Percentiles rank a stretch among this genome's conserved stretches.
phyloP scores from a whole-genome alignment of 768 basidiomycete species.

The Chlorophyllum brunneum region DNA sequence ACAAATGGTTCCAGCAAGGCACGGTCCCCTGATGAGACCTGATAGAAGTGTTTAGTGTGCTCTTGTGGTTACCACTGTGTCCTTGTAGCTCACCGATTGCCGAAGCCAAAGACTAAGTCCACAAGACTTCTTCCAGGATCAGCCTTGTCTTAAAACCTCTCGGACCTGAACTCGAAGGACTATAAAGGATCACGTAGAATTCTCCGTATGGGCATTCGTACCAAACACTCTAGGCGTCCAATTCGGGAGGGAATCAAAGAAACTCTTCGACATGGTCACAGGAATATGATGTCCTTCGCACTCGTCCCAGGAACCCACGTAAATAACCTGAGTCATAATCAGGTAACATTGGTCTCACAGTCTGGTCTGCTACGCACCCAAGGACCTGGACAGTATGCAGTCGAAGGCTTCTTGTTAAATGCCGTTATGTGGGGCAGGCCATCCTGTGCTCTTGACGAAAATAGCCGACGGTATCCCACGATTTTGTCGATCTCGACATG shows the following conservation, averaged over 20 bases:
- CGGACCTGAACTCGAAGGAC: not conserved
- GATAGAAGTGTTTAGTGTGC: not conserved
- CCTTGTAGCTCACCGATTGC: not conserved
- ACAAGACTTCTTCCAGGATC: not conserved
- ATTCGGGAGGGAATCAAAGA: not conserved
- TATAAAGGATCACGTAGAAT: not conserved
- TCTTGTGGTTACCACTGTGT: not conserved
- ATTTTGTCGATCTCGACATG: not conserved
- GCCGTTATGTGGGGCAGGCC: not conserved
- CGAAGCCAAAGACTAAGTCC: not conserved
- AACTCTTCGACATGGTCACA: not conserved
- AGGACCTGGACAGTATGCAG: not conserved
- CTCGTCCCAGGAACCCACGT: not conserved
- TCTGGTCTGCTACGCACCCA: not conserved
- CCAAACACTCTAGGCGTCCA: not conserved
- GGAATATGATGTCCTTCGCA: not conserved
- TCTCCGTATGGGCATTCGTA: not conserved
- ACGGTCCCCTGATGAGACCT: no score
- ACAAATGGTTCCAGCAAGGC: no score
- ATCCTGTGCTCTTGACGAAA: not conserved
- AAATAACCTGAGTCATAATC: no score
- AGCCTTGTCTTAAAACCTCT: not conserved
- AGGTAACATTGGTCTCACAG: no score
- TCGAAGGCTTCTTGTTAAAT: not conserved
- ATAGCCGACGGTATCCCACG: not conserved